Evolutionary conservation across 2,329 filamentous ascomycete species (phyloP).

Genomic region (Fusarium verticillioides): DNA sequence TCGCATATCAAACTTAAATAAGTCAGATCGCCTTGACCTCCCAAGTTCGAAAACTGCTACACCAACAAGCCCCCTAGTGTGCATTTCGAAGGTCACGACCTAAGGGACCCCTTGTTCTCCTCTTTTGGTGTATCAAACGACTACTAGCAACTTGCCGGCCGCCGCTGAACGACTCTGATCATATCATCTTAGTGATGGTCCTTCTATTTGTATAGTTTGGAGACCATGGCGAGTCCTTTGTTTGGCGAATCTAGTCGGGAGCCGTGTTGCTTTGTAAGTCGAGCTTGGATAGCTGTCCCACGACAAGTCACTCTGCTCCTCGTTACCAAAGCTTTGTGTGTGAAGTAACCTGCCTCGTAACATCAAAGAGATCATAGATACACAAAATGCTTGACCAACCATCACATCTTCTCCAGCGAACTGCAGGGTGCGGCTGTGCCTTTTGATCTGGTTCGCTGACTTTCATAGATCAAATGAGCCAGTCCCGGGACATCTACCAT

Average conservation of each 20-base stretch:
- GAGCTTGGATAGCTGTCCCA: background rate
- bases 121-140: background rate
- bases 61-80: background rate
- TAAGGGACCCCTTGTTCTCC: background rate
- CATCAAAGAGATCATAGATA: background rate
- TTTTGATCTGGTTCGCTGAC: background rate
- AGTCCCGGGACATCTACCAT: background rate
- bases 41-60: background rate
- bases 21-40: background rate
- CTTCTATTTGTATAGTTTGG: background rate
- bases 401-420: no score
- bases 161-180: no score
- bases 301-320: background rate
- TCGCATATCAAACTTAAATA: background rate
- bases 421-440: no score
- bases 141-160: background rate
- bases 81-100: background rate
- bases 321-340: background rate
- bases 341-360: no score
- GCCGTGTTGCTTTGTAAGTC: background rate
- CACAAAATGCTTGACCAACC: accelerated
- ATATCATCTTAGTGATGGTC: background rate
- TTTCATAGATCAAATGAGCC: no score
- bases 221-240: background rate
- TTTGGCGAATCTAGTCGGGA: background rate